Evolutionary conservation across 129 eudicot species (phyloP), one percentile per base, ranked within the genome.

Genomic region (Sambucus nigra): DNA sequence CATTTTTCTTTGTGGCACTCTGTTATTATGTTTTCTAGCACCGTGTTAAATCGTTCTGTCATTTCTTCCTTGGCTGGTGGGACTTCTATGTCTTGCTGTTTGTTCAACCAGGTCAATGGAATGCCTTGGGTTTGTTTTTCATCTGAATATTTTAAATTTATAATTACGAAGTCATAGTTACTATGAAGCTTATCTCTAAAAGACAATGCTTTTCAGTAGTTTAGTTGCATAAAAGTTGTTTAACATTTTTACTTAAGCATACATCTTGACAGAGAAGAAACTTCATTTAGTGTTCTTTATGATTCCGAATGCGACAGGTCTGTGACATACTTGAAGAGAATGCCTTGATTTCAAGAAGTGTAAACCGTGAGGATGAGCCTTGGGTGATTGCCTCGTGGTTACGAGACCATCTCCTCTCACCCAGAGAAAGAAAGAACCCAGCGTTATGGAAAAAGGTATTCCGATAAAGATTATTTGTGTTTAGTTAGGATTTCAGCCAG

Each of bases 401-500:
- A 69, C 69, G 97, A 55, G 94, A 88, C 74, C 80, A 84, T 72
- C 77, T 88, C 42, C 89, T 88, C 58, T 66, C 80, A 13, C 87
- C 94, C 10, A 80, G 42, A 69, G 97, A 88, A 78, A 83, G 94
- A n/a, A n/a, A n/a, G n/a, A n/a, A n/a, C n/a, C n/a, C n/a, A n/a
- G n/a, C n/a, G n/a, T n/a, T n/a, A 27, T 91, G 99, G 99, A 82
- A 71, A 73, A 91, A 76, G 94, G 99, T 91, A 75, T 46, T 39
- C 17, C 29, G 13, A 47, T 18, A 29, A 54, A 54, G 11, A 7
- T 19, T 7, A 10, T 18, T 42, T 4, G 3, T 15, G 14, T 42
- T 7, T n/a, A 1, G 7, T 14, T 42, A 4, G 9, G n/a, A 18
- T 54, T 32, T 25, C 46, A 17, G 9, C 5, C 17, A 54, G 33